Evolutionary conservation across 345 rosid genomes (phyloP).

Genomic region (Psidium guajava): DNA sequence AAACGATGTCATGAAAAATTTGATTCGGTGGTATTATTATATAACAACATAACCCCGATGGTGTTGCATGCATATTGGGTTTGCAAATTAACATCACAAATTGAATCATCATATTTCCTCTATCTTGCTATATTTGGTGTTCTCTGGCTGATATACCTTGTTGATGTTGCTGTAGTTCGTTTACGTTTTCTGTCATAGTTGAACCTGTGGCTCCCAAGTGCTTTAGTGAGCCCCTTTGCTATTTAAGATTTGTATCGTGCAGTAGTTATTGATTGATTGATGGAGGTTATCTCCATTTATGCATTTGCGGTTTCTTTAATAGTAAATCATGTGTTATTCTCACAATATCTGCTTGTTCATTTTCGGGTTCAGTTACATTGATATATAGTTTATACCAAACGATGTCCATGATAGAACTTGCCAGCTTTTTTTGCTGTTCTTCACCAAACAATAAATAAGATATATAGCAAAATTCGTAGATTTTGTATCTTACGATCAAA

Average conservation of each 20-base stretch:
- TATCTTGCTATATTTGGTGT: accelerated
- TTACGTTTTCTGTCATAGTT: background rate
- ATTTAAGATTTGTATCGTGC: background rate
- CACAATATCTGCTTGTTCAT: accelerated
- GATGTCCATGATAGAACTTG: background rate
- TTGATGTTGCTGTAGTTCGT: accelerated
- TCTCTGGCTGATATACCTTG: background rate
- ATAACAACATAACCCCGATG: too few relatives aligned
- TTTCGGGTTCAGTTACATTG: background rate
- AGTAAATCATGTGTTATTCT: background rate
- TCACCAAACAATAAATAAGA: background rate
- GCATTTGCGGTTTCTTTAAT: background rate
- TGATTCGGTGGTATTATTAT: background rate
- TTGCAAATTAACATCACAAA: too few relatives aligned
- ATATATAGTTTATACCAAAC: background rate
- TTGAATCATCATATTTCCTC: background rate
- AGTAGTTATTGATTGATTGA: background rate
- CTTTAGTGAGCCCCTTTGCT: background rate
- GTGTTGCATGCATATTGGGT: too few relatives aligned
- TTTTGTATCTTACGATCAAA: background rate
- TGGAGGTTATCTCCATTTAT: background rate
- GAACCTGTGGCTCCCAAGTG: background rate
- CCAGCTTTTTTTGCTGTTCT: accelerated
- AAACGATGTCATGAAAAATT: background rate
- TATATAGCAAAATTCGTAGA: background rate